Base-by-base conservation (phyloP, 2,329 filamentous ascomycete genomes). In the Nothophoma quercina region DNA sequence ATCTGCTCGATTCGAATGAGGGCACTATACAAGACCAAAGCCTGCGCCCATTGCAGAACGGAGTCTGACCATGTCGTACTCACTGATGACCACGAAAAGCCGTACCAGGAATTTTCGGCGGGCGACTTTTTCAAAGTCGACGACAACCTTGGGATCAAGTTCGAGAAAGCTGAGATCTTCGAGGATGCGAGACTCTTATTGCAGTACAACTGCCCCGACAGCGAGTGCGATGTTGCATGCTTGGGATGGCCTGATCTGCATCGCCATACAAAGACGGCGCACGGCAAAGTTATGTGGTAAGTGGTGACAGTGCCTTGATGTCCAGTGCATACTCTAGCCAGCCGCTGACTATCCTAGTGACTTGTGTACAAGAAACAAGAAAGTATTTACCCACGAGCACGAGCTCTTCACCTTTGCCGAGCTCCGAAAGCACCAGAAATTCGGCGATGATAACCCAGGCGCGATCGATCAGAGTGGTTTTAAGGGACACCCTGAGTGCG, bases 351-450 rank as follows among this genome's bases (percentile, higher is more conserved):
- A 1, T 6, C 15, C 23, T 55, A 83, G 90, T 75, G 91, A 96
- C 73, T 81, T 96, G 9, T 97, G 93, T 75, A 90, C 93, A 6
- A 82, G 92, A 55, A 93, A 97, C 79, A 99, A 99, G 77, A 97
- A 96, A 70, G 92, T 97, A 26, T 99, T 99, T 66, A 97, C 95
- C 1, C 95, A 99, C 76, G 95, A 99, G 75, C 95, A 99, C 71
- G 91, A 96, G 58, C 82, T 99, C 1, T 98, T 97, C 73, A 88
- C 90, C 1, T 83, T 86, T 56, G 84, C 87, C 58, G 91, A 93
- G 63, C 80, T 98, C 41, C 87, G 90, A 62, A 89, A 86, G 66
- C 95, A 99, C 73, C 96, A 98, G 83, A 89, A 86, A 57, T 86
- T 88, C 58, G 95, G 95, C 51, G 95, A 99, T 68, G 91, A 98